phyloP scores from a whole-genome alignment of 2,329 filamentous ascomycete species.

The Emydomyces testavorans region DNA sequence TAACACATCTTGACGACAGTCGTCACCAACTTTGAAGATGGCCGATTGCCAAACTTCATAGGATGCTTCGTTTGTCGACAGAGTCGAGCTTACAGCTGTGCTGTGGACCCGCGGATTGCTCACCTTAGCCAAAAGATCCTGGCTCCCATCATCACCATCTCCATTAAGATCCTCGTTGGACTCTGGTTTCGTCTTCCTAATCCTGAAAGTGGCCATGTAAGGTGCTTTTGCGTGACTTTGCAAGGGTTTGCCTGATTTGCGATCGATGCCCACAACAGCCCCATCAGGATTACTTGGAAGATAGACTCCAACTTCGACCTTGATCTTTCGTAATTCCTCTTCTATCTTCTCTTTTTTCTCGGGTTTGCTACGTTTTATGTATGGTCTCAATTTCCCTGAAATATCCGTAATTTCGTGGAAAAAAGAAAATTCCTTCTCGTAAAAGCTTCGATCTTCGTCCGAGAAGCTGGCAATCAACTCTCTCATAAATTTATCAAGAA shows the following conservation, averaged over 20 bases:
- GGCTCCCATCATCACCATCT: constrained; percentile 33
- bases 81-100: neutral
- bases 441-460: constrained; percentile 67
- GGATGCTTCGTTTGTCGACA: constrained; percentile 32
- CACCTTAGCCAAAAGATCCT: neutral
- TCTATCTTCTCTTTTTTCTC: constrained; percentile 99
- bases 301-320: constrained; percentile 94
- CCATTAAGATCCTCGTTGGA: constrained; percentile 37
- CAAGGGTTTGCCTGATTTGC: constrained; percentile 92
- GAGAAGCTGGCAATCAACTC: constrained; percentile 77
- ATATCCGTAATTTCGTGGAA: constrained; percentile 94
- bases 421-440: constrained; percentile 91
- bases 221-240: constrained; percentile 97
- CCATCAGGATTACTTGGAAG: constrained; percentile 94
- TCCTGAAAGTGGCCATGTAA: constrained; percentile 97
- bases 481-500: constrained; percentile 77
- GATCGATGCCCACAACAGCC: constrained; percentile 92
- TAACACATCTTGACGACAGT: constrained; percentile 92
- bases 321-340: constrained; percentile 92
- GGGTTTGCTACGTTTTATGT: constrained; percentile 81
- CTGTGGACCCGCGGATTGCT: neutral
- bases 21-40: constrained; percentile 99
- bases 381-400: constrained; percentile 88
- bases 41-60: constrained; percentile 98
- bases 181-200: constrained; percentile 60